Evolutionary conservation across 2,329 filamentous ascomycete species (phyloP), one percentile per base, ranked within the genome.

Genomic region (Ophiostoma sp.): DNA sequence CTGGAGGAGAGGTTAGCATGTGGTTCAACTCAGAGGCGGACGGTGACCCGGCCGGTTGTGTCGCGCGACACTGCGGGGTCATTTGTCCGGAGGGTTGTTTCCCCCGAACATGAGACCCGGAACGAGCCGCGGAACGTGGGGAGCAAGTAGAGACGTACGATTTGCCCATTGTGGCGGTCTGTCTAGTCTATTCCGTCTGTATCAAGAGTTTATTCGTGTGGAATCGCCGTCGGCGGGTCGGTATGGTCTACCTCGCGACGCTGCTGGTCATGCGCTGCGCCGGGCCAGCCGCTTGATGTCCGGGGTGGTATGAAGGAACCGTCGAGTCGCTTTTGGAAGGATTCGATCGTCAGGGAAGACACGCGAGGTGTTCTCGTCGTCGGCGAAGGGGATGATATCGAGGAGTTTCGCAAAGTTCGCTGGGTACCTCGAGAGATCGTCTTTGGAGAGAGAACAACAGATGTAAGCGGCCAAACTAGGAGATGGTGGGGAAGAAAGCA

Each of bases 1-100:
- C 96, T 99, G 81, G 12, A 19, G 59, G 8, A 3, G 33, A 6
- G 12, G 61, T 66, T 39, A 66, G 36, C 8, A 42, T 0, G n/a
- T 3, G 6, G 36, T 45, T 8, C 6, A 66, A 6, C 22, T 22
- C 12, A n/a, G 22, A 22, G 7, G 22, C 5, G 11, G n/a, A 12
- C 3, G n/a, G 17, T 22, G 25, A n/a, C 6, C 36, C 22, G 12
- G 36, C 6, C 36, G 52, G 31, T 11, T 2, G 64, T 68, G 68
- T 70, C 50, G 68, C 33, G 68, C 68, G 68, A 59, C 68, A 70
- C 42, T 7, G 33, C 36, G 61, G 31, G 25, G 22, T 50, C 68
- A 57, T 70, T 3, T 48, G 25, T 48, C 57, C 57, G 33, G 61
- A 9, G 28, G 7, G 31, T 61, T 15, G 31, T 33, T 2, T 59